Evolutionary conservation across 2,329 filamentous ascomycete species (phyloP).

Genomic region (Biscogniauxia marginata): DNA sequence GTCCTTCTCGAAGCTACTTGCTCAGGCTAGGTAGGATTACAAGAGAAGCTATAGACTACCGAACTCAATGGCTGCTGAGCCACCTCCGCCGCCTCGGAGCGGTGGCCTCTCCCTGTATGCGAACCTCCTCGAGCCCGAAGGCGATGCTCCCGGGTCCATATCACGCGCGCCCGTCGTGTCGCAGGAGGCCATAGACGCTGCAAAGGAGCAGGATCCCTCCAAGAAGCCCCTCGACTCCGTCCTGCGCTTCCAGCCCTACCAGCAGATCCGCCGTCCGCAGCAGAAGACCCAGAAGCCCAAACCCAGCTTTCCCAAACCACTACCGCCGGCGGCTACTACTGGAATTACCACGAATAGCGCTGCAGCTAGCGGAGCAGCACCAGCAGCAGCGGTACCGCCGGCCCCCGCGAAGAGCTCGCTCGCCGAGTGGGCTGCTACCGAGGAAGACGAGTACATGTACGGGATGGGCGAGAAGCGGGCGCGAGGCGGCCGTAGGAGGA

Average conservation of each 20-base stretch:
- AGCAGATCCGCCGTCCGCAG: slow-evolving; percentile 69
- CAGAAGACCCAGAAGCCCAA: slow-evolving; percentile 60
- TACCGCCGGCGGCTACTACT: slow-evolving; percentile 31
- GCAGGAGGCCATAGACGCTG: slow-evolving; percentile 49
- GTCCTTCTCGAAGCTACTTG: no score
- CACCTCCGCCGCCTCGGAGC: slow-evolving; percentile 39
- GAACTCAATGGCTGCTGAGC: slow-evolving; percentile 27
- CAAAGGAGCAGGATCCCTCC: slow-evolving; percentile 47
- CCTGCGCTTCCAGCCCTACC: slow-evolving; percentile 74
- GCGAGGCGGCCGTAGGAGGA: slow-evolving; percentile 75
- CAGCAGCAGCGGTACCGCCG: slow-evolving; percentile 31
- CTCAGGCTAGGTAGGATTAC: no score
- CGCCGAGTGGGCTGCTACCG: slow-evolving; percentile 76
- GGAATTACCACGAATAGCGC: slow-evolving; percentile 28
- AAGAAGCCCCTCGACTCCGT: slow-evolving; percentile 66
- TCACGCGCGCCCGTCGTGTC: slow-evolving; percentile 75
- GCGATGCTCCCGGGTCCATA: slow-evolving; percentile 59
- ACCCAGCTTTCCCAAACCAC: slow-evolving; percentile 51
- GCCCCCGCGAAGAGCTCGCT: slow-evolving; percentile 63
- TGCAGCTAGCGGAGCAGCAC: slow-evolving; percentile 9
- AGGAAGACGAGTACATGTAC: slow-evolving; percentile 81
- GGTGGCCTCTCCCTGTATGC: slow-evolving; percentile 75
- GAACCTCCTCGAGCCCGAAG: slow-evolving; percentile 68
- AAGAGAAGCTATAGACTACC: not conserved
- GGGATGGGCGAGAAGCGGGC: slow-evolving; percentile 62